Evolutionary conservation across 495 filamentous ascomycete genomes (phyloP).

Genomic region (Hypoxylon fragiforme): DNA sequence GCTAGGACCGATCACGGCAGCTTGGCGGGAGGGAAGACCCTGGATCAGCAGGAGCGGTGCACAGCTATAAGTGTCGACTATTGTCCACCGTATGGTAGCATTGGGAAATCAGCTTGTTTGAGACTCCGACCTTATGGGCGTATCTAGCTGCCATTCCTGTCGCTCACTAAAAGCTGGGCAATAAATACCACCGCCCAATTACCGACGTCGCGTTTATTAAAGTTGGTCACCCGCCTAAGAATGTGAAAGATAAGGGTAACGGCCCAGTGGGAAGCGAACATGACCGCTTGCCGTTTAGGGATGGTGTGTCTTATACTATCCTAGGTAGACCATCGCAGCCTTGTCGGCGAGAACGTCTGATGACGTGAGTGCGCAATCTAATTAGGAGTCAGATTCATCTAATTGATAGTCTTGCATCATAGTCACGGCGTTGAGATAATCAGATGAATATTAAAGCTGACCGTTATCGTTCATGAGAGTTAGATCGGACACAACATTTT

Average conservation of each 20-base stretch:
- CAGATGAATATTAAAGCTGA: not conserved
- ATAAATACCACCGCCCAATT: constrained; percentile 14
- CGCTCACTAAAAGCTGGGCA: constrained; percentile 4
- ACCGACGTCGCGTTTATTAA: constrained; percentile 11
- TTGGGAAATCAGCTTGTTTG: not conserved
- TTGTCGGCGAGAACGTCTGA: constrained; percentile 6
- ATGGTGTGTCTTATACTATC: constrained; percentile 14
- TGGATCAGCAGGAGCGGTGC: constrained; percentile 16
- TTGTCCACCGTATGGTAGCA: not conserved
- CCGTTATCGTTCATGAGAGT: not conserved
- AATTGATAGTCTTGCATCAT: not conserved
- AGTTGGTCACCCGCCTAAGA: constrained; percentile 19
- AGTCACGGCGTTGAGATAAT: not conserved
- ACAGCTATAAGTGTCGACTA: constrained; percentile 1
- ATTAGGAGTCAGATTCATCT: not conserved
- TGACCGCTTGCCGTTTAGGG: constrained; percentile 24
- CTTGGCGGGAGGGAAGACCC: constrained; percentile 17
- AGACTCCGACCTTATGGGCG: not conserved
- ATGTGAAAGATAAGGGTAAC: constrained; percentile 23
- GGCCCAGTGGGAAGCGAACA: constrained; percentile 1
- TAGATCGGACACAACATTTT: not conserved
- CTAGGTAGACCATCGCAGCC: constrained; percentile 12
- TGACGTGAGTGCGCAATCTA: constrained; percentile 3
- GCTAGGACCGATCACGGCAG: constrained; percentile 23
- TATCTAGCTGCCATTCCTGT: constrained; percentile 22